These are phyloP conservation scores for Yamadazyma akitaensis DNA, from an alignment of 805 yeast species.

Conservation along the genomic window DNA sequence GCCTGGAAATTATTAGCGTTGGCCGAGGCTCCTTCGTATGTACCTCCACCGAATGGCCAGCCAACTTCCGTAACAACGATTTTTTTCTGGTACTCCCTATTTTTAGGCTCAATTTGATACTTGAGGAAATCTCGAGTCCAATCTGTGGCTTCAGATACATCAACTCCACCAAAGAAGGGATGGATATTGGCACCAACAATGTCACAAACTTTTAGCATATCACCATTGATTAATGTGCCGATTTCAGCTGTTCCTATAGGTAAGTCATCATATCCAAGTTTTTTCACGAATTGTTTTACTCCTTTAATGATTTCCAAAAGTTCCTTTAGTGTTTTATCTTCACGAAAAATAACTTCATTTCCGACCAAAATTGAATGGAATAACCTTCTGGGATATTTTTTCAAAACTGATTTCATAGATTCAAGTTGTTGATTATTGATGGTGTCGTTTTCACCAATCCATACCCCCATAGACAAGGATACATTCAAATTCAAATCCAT, in stretches of 20 bases:
- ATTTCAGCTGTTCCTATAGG: slow-evolving; percentile 65
- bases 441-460: slow-evolving; percentile 50
- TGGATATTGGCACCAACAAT: slow-evolving; percentile 61
- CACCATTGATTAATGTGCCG: slow-evolving; percentile 43
- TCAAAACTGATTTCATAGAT: slow-evolving; percentile 41
- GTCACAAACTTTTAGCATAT: slow-evolving; percentile 46
- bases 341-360: slow-evolving; percentile 57
- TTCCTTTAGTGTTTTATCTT: slow-evolving; percentile 39
- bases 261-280: slow-evolving; percentile 30
- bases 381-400: slow-evolving; percentile 39
- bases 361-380: slow-evolving; percentile 58
- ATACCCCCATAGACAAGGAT: slow-evolving; percentile 59
- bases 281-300: slow-evolving; percentile 35
- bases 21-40: slow-evolving; percentile 44
- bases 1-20: slow-evolving; percentile 40
- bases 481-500: slow-evolving; percentile 47
- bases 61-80: slow-evolving; percentile 62
- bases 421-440: slow-evolving; percentile 46
- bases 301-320: slow-evolving; percentile 42
- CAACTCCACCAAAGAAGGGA: slow-evolving; percentile 64
- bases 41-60: slow-evolving; percentile 69
- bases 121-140: slow-evolving; percentile 53
- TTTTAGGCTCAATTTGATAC: slow-evolving; percentile 40
- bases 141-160: slow-evolving; percentile 42
- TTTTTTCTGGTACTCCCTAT: slow-evolving; percentile 22